These are phyloP conservation scores for Candida parachauliodes DNA, from an alignment of 805 yeast genomes.

Conservation along the genomic window DNA sequence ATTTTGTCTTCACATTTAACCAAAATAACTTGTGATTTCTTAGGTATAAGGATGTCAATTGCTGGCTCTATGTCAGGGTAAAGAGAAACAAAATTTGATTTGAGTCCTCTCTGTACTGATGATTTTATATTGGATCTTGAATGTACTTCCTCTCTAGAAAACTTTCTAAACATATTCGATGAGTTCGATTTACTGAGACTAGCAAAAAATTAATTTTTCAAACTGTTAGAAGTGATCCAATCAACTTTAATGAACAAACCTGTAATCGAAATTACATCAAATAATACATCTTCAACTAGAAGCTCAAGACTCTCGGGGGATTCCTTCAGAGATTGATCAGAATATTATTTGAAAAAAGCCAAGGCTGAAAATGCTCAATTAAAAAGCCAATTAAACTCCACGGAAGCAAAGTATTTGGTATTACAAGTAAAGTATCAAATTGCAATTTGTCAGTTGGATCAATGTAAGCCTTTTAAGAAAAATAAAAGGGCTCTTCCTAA, in stretches of 20 bases:
- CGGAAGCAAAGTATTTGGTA: neutral
- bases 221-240: neutral
- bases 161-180: conserved; percentile 51
- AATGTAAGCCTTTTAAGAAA: neutral
- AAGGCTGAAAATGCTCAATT: neutral
- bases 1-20: conserved; percentile 89
- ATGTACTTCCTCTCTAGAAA: conserved; percentile 82
- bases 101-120: conserved; percentile 88
- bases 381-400: neutral
- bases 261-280: neutral
- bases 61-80: conserved; percentile 72
- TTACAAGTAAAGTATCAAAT: neutral
- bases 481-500: neutral
- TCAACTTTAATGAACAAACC: neutral
- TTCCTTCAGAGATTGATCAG: neutral
- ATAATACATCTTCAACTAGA: neutral
- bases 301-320: neutral
- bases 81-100: conserved; percentile 66
- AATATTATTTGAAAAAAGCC: too few species aligned
- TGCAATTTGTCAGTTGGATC: neutral
- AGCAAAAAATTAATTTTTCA: neutral
- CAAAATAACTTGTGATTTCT: conserved; percentile 75
- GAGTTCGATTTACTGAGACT: neutral
- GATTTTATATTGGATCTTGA: conserved; percentile 90
- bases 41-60: conserved; percentile 82